Base-by-base conservation (phyloP, 176 grass and related monocot species). In the Tuctoria greenei region DNA sequence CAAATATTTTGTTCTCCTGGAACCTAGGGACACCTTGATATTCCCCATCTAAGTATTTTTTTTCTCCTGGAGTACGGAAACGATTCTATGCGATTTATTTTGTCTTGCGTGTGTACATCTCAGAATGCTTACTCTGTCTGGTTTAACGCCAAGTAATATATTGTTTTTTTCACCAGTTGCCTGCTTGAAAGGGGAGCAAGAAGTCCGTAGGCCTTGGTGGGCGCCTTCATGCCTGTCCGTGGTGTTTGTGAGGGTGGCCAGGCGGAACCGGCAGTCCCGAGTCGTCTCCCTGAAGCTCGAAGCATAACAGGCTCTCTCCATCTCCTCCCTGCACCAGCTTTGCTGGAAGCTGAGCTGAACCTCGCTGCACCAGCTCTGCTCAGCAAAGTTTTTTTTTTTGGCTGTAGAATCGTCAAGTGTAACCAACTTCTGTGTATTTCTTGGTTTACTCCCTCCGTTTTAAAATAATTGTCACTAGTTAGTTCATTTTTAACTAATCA, bases 121-220 rank as follows among this genome's bases (percentile, higher is more conserved):
- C 10, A 54, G 20, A 36, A 7, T 59, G 40, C 27, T 40, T 58
- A 15, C 10, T 23, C 20, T 11, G 7, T 50, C 56, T 67, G 1
- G 2, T 54, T 61, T 66, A 71, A 79, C 50, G 42, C 57, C 31
- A 8, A 31, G 25, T 74, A 17, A 12, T 25, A 60, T 57, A 40
- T n/a, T n/a, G n/a, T 31, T 31, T 31, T 31, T 61, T 54, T 28
- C 20, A 28, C 42, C 85, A 92, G 90, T 96, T 81, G 87, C 93
- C 24, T 96, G 93, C 82, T 79, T 96, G 43, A 92, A 92, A 83
- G 93, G 93, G 38, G 90, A 96, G 78, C 93, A 96, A 77, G 90
- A 90, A 74, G 86, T 98, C 20, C 84, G 89, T 62, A 98, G 89
- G 89, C 95, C 95, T 37, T 98, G 95, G 95, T 98, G 95, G 95